phyloP scores from a whole-genome alignment of 441 rosid species.

The Populus hybrid region DNA sequence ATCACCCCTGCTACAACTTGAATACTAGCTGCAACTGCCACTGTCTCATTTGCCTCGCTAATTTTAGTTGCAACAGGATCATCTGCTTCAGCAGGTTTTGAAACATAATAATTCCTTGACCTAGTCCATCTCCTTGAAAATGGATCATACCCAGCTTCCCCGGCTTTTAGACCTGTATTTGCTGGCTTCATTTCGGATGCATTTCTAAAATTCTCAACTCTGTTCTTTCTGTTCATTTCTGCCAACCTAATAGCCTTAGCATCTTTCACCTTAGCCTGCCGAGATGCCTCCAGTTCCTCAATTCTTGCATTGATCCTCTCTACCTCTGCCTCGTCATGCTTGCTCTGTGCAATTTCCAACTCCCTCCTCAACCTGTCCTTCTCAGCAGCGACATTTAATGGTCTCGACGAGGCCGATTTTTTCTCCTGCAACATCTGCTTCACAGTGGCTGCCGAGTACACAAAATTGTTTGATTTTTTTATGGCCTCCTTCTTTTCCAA shows the following conservation, averaged over 20 bases:
- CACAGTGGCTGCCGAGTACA: conserved; percentile 90
- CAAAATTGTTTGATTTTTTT: conserved; percentile 57
- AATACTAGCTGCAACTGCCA: conserved; percentile 20
- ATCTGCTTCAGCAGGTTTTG: conserved; percentile 43
- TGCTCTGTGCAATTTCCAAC: conserved; percentile 67
- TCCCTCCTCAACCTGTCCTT: conserved; percentile 88
- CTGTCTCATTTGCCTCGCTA: conserved; percentile 28
- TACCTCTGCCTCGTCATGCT: conserved; percentile 66
- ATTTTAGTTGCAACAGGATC: conserved; percentile 30
- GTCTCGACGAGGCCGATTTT: conserved; percentile 77
- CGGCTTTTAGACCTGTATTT: conserved; percentile 68
- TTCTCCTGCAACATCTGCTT: conserved; percentile 98
- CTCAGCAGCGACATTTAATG: conserved; percentile 88
- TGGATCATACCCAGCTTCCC: conserved; percentile 97
- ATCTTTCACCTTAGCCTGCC: conserved; percentile 59
- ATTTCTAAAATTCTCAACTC: conserved; percentile 88
- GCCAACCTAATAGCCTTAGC: conserved; percentile 75
- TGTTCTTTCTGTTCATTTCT: conserved; percentile 94
- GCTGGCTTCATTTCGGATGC: conserved; percentile 73
- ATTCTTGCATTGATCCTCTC: conserved; percentile 71
- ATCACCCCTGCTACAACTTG: conserved; percentile 23
- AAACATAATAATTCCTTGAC: conserved; percentile 78
- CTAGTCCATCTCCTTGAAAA: conserved; percentile 99
- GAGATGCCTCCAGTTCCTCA: conserved; percentile 76
- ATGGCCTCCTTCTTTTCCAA: conserved; percentile 83